Evolutionary conservation across 768 basidiomycete genomes (phyloP), one percentile per base, ranked within the genome.

Genomic region (Naematelia aurantialba): DNA sequence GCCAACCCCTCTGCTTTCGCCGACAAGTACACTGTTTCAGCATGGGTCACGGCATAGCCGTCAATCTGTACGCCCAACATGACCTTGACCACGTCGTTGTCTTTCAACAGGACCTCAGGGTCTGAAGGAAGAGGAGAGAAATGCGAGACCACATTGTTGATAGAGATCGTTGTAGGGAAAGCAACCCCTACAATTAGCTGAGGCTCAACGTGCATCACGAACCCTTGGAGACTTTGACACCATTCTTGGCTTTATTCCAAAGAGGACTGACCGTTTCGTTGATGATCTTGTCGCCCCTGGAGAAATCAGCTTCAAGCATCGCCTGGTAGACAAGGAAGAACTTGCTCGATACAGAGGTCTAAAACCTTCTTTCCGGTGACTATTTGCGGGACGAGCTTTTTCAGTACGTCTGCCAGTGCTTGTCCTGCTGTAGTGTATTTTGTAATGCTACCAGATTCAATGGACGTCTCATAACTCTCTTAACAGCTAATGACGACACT

Each of bases 1-100:
- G 85, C 86, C 61, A 87, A 80, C 48, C 89, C 96, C 2, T 88
- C 91, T 22, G 82, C 79, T 55, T 85, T 85, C 34, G 90, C 87
- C 42, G 91, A 89, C 29, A 97, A 84, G 60, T 96, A 85, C 70
- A 98, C 78, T 53, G 94, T 97, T 79, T 99, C 96, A 30, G 91
- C 96, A 73, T 85, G 85, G 77, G 96, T 86, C 55, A 91, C 85
- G 19, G 93, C 92, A 78, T 89, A 97, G 42, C 96, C 96, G 76
- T 98, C 94, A 78, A 99, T 91, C 74, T 99, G 96, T 19, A 93
- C 92, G 47, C 96, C 96, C 60, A 98, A 82, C 78, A 93, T 90
- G 63, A 99, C 80, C 80, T 97, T 98, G 66, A 98, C 94, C 58
- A 99, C 85, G 76, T 99, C 96, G 60, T 85, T 85, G 63, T 91